These are phyloP conservation scores for Theobroma cacao DNA, from an alignment of 345 rosid species.

Conservation along the genomic window DNA sequence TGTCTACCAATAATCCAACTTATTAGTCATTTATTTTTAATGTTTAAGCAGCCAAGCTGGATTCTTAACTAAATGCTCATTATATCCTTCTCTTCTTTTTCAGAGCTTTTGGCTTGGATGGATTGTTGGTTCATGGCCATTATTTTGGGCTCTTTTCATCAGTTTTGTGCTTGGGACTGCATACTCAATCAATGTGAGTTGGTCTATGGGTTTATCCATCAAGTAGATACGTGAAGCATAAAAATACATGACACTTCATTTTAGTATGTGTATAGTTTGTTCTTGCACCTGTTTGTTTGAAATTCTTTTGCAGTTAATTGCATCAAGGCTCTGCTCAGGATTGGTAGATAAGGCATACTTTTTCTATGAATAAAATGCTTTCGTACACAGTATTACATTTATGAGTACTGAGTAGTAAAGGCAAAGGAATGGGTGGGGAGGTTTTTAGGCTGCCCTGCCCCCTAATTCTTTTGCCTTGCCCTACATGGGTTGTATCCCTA, in stretches of 20 bases:
- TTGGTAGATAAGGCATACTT: not conserved
- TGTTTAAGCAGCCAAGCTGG: slow-evolving; percentile 8
- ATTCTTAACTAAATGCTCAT: not conserved
- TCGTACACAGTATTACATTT: not conserved
- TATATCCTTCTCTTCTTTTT: slow-evolving; percentile 4
- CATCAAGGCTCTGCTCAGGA: not conserved
- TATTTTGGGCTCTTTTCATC: slow-evolving; percentile 89
- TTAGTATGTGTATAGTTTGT: not conserved
- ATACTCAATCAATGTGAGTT: slow-evolving; percentile 88
- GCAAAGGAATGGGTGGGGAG: not conserved
- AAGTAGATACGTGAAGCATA: not conserved
- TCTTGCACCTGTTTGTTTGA: not conserved
- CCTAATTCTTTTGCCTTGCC: not conserved
- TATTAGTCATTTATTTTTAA: not conserved
- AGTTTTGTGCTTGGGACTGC: slow-evolving; percentile 95
- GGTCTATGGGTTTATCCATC: not conserved
- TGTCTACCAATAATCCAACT: not conserved
- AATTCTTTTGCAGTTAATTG: not conserved
- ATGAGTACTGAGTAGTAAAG: not conserved
- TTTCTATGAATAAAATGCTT: not conserved
- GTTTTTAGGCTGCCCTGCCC: not conserved
- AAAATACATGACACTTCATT: not conserved
- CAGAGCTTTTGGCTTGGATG: slow-evolving; percentile 96
- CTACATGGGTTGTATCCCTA: not conserved
- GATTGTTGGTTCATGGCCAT: slow-evolving; percentile 91